Base-by-base conservation (phyloP, 2,329 filamentous ascomycete genomes). In the Beauveria australis region DNA sequence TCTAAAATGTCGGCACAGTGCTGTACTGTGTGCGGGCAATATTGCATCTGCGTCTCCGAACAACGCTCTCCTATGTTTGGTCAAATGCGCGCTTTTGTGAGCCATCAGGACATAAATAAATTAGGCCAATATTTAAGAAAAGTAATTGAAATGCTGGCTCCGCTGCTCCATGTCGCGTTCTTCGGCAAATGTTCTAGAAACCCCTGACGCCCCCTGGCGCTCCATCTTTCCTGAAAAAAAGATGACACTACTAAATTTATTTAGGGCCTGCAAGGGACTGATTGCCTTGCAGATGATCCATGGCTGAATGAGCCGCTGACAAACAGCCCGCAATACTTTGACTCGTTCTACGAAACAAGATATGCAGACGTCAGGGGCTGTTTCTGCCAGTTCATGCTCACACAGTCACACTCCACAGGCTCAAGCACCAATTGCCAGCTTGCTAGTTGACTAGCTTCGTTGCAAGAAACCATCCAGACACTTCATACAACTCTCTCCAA, bases 351-450 rank as follows among this genome's bases (percentile, higher is more conserved):
- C 49, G n/a, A 37, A 12, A 26, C 26, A 43, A 28, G 8, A 30
- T 56, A 33, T 59, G 56, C 56, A 59, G 22, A 43, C 18, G 18
- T 59, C 56, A 59, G 56, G 56, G 56, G 56, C 56, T 59, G 56
- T 52, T 52, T 59, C 56, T 49, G 46, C 51, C 49, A 59, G 56
- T 59, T 57, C 54, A 57, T 57, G 30, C 46, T 47, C 53, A 19
- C n/a, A n/a, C n/a, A n/a, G n/a, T n/a, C n/a, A n/a, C 41, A 33
- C 30, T 33, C 30, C 30, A 30, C 30, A 30, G 28, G 22, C 40
- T 46, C n/a, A 19, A 43, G 26, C 53, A 43, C 43, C 43, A 53
- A 53, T 53, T 12, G 30, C 30, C 8, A 40, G 6, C 41, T 18
- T 9, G 28, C 22, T 53, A 6, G 49, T 24, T 19, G 28, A 48